Base-by-base conservation (phyloP, 495 filamentous ascomycete species). In the Monascus purpureus region DNA sequence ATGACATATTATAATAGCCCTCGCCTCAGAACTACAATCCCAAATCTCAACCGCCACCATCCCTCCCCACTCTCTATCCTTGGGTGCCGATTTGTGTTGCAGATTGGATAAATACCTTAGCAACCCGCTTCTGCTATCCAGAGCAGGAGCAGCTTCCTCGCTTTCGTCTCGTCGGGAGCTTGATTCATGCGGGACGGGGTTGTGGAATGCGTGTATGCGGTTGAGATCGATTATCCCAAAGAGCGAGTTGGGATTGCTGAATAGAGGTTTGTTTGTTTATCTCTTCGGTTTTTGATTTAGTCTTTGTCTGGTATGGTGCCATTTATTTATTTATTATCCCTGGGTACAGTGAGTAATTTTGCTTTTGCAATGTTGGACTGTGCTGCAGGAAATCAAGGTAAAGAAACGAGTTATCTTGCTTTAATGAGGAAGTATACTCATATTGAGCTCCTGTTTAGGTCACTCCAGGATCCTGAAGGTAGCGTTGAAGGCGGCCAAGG, bases 311-410 rank as follows among this genome's bases (percentile, higher is more conserved):
- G n/a, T n/a, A n/a, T n/a, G n/a, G n/a, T 11, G 26, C 17, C n/a
- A 1, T 5, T 11, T 6, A 2, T 5, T 6, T 1, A 23, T 11
- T 14, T 24, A 20, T n/a, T 31, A 13, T 31, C 6, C 2, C 28
- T 28, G 22, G 2, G 2, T 25, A n/a, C 17, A 53, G 67, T 70
- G 3, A 73, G 76, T 31, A 65, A 73, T 18, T 69, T 90, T 33
- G 75, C 80, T 2, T 85, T 80, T 40, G 55, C 73, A 16, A 57
- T 93, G 37, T 53, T 93, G 24, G 78, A 75, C 17, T 51, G 66
- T 25, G 75, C 73, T 16, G 65, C 72, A 40, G 55, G 53, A 28
- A 49, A 39, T 33, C 40, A 49, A 33, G 46, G 42, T 37, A 50
- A 35, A 20, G 43, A 42, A 32, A 40, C 32, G 43, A 47, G 19